A percentile compares a stretch with the other conserved stretches of the same genome.
Evolutionary conservation across 345 rosid genomes (phyloP).

Genomic region (Populus pruinosa): DNA sequence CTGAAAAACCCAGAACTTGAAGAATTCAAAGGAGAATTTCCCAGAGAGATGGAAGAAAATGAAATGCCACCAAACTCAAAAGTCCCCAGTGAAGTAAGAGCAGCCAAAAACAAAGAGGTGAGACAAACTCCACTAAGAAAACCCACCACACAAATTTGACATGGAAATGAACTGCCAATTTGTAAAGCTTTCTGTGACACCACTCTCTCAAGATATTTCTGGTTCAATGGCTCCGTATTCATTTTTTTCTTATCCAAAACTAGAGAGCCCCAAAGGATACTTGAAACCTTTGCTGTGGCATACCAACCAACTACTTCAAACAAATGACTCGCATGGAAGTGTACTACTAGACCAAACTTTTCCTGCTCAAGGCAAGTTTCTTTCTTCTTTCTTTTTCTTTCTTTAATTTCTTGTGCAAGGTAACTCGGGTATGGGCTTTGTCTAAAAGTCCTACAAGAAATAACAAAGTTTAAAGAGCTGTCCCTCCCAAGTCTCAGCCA

Average conservation of each 20-base stretch:
- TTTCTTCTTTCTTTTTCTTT: background rate
- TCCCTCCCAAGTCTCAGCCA: conserved; percentile 18
- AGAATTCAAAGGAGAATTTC: conserved; percentile 58
- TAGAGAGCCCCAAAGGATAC: background rate
- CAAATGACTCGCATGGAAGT: conserved; percentile 26
- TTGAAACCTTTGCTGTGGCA: background rate
- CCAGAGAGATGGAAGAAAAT: conserved; percentile 38
- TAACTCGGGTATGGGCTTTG: conserved; percentile 11
- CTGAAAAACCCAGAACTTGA: conserved; percentile 51
- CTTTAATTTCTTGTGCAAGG: background rate
- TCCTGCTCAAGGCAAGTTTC: background rate
- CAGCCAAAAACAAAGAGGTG: conserved; percentile 77
- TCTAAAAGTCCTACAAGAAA: conserved; percentile 14
- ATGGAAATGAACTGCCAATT: conserved; percentile 80
- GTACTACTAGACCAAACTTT: background rate
- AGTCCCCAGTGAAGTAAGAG: conserved; percentile 68
- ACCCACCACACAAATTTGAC: conserved; percentile 89
- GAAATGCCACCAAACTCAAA: conserved; percentile 54
- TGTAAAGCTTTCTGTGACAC: conserved; percentile 81
- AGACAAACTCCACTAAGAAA: conserved; percentile 84
- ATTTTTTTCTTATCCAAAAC: background rate
- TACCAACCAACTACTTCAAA: conserved; percentile 19
- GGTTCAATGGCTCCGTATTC: conserved; percentile 52
- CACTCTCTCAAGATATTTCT: conserved; percentile 71
- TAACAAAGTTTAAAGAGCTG: conserved; percentile 13